Evolutionary conservation across 177 flowering plant species (phyloP).

Genomic region (Vitis hybrid): DNA sequence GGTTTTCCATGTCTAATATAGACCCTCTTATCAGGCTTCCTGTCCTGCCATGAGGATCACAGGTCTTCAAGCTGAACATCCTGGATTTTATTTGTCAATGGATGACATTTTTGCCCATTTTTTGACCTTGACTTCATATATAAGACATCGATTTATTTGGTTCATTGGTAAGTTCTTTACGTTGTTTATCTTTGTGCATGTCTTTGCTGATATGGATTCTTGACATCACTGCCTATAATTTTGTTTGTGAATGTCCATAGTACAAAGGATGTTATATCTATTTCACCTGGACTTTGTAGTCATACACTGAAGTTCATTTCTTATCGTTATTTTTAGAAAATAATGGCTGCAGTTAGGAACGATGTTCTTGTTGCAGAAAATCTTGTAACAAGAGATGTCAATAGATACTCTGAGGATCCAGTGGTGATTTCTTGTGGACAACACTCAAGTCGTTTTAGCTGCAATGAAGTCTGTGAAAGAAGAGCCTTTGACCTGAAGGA

Average conservation of each 20-base stretch:
- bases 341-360: conserved; percentile 5
- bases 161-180: conserved; percentile 56
- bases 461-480: conserved; percentile 19
- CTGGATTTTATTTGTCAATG: conserved; percentile 29
- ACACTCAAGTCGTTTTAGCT: conserved; percentile 20
- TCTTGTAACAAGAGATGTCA: conserved; percentile 46
- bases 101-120: conserved; percentile 54
- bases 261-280: background rate
- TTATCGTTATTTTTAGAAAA: background rate
- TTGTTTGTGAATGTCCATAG: too few relatives aligned
- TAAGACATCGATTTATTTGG: conserved; percentile 44
- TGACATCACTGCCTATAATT: background rate
- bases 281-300: background rate
- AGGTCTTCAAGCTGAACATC: conserved; percentile 20
- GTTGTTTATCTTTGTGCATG: conserved; percentile 4
- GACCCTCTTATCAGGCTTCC: conserved; percentile 32
- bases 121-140: conserved; percentile 46
- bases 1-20: conserved; percentile 15
- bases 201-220: background rate
- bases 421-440: conserved; percentile 25
- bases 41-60: conserved; percentile 25
- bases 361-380: conserved; percentile 47
- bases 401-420: conserved; percentile 26
- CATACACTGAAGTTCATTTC: background rate
- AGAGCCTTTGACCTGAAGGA: conserved; percentile 16